These are phyloP conservation scores for Termitomyces heimii DNA, from an alignment of 768 basidiomycete genomes.

Conservation along the genomic window DNA sequence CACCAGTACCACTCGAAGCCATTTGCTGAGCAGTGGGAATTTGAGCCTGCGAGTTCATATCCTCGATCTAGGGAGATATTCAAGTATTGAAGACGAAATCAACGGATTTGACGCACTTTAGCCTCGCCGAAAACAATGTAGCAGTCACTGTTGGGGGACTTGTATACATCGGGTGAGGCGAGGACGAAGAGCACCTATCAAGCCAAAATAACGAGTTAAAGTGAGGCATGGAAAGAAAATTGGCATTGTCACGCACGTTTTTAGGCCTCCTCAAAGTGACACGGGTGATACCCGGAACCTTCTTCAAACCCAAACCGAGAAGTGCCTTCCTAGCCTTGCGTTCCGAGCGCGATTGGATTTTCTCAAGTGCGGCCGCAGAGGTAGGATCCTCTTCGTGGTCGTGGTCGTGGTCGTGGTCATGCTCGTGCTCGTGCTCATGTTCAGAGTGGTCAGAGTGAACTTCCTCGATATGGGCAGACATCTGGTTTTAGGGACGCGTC, in stretches of 20 bases:
- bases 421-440: slow-evolving; percentile 47
- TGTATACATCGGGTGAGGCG: slow-evolving; percentile 93
- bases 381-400: slow-evolving; percentile 78
- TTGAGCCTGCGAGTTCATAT: slow-evolving; percentile 78
- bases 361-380: slow-evolving; percentile 79
- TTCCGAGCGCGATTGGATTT: slow-evolving; percentile 92
- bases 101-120: slow-evolving; percentile 43
- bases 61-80: slow-evolving; percentile 58
- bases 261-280: slow-evolving; percentile 94
- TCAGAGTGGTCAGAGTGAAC: slow-evolving; percentile 73
- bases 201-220: background rate
- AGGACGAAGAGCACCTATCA: slow-evolving; percentile 84
- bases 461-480: slow-evolving; percentile 85
- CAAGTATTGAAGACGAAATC: background rate
- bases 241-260: slow-evolving; percentile 52
- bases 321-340: slow-evolving; percentile 95
- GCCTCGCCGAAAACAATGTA: slow-evolving; percentile 99
- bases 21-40: slow-evolving; percentile 78
- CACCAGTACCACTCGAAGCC: slow-evolving; percentile 42
- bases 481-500: slow-evolving; percentile 34
- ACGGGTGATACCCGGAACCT: slow-evolving; percentile 87
- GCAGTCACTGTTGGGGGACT: slow-evolving; percentile 94
- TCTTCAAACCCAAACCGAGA: slow-evolving; percentile 86
- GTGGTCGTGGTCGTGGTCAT: slow-evolving; percentile 46
- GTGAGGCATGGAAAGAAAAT: background rate